These are phyloP conservation scores for Carex arenaria DNA, from an alignment of 202 grass and related monocot genomes.

Conservation along the genomic window DNA sequence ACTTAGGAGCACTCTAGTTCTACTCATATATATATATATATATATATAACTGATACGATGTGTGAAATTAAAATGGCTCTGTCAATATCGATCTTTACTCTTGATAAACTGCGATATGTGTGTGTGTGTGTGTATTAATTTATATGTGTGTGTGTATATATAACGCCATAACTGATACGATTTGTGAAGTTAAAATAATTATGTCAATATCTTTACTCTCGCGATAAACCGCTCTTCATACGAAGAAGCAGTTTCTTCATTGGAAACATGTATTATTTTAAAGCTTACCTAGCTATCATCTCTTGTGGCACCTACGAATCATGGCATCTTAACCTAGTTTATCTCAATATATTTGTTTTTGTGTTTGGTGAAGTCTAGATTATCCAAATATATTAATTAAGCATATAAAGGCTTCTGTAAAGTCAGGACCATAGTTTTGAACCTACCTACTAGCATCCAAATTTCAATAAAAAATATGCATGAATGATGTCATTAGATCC, in stretches of 20 bases:
- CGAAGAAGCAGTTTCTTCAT: neutral
- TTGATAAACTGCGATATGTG: too few relatives aligned
- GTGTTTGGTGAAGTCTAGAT: neutral
- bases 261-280: conserved; percentile 21
- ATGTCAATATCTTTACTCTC: too few relatives aligned
- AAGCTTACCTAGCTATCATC: neutral
- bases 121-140: too few relatives aligned
- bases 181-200: too few relatives aligned
- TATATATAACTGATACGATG: too few relatives aligned
- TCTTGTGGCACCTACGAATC: neutral
- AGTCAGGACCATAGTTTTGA: conserved; percentile 7
- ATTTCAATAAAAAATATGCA: neutral
- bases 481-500: conserved; percentile 7
- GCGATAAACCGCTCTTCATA: neutral
- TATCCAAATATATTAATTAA: neutral
- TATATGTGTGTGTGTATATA: too few relatives aligned
- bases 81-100: too few relatives aligned
- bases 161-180: too few relatives aligned
- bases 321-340: conserved; percentile 11
- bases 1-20: too few relatives aligned
- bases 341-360: neutral
- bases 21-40: too few relatives aligned
- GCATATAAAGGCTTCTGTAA: neutral
- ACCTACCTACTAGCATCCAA: conserved; percentile 12
- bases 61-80: too few relatives aligned